Evolutionary conservation across 345 rosid genomes (phyloP), one percentile per base, ranked within the genome.

Genomic region (Citropsis articulata): DNA sequence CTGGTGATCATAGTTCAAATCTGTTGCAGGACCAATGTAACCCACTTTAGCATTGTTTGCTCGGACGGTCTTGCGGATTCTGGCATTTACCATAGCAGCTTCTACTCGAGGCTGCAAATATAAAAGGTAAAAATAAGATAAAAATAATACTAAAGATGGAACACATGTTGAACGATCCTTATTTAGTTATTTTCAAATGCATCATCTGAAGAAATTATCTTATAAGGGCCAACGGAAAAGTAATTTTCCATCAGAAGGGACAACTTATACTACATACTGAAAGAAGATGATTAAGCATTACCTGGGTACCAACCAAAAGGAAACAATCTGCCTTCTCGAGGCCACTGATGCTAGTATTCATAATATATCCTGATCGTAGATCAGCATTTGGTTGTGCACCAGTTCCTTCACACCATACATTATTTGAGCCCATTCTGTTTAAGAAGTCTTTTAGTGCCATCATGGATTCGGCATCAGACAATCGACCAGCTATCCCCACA

Each of bases 381-480:
- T 97, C 99, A 83, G 98, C 98, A 87, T 83, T 85, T n/a, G 90
- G 89, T 75, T 78, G 89, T 45, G 69, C 71, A 78, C 93, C 96
- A 78, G 88, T 97, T 86, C 98, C 98, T 91, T 97, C 99, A 38
- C 96, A 94, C 92, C 91, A 87, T 64, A 97, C 90, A 79, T 97
- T 94, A 77, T 91, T 90, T 50, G 99, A 93, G n/a, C 99, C 99
- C 91, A 94, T 87, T 85, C 78, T 88, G 90, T 97, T 97, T 69
- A 97, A 78, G 79, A 94, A 89, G 83, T 97, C 99, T 81, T 97
- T 97, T 75, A 97, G 85, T 2, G 93, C 97, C 91, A 97, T 97
- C 99, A 97, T 94, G 81, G 99, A 90, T 80, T 97, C 99, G 4
- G 99, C 99, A 88, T 97, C 98, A 40, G 96, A 94, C 31, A 97